Conservation (phyloP, 805 yeast species). For the Nakazawaea anatomiae region DNA sequence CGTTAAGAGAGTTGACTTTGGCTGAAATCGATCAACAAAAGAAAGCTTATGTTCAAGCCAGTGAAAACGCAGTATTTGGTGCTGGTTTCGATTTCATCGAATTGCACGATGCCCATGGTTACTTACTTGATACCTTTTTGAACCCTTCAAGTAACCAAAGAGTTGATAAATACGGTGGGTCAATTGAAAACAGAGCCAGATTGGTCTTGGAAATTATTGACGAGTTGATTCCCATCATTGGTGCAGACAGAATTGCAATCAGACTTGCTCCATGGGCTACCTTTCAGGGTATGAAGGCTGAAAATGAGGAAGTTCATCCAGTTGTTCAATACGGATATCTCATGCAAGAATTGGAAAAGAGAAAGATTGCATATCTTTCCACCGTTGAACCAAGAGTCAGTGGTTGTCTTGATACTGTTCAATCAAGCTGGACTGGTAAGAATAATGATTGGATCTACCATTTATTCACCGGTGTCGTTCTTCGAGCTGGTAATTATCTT, state of each 20-base stretch:
- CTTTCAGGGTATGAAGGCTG: not conserved
- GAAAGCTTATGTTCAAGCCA: slow-evolving; percentile 19
- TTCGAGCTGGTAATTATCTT: too few species aligned
- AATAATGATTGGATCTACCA: too few species aligned
- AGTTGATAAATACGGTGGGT: slow-evolving; percentile 38
- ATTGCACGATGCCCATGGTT: slow-evolving; percentile 35
- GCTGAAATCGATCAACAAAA: not conserved
- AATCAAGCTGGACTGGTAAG: too few species aligned
- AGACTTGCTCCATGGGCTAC: not conserved
- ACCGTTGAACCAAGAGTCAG: too few species aligned
- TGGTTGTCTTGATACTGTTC: too few species aligned
- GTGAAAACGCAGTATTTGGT: slow-evolving; percentile 26
- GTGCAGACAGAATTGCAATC: not conserved
- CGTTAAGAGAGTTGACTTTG: slow-evolving; percentile 13
- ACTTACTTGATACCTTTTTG: slow-evolving; percentile 32
- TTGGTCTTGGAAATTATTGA: slow-evolving; percentile 42
- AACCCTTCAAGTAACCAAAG: slow-evolving; percentile 28
- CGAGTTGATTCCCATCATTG: not conserved
- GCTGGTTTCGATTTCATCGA: slow-evolving; percentile 37
- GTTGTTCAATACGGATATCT: too few species aligned
- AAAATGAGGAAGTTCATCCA: too few species aligned
- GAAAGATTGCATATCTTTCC: too few species aligned
- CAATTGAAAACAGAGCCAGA: slow-evolving; percentile 34
- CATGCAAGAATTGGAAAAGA: too few species aligned
- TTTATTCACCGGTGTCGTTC: too few species aligned